Base-by-base conservation (phyloP, 495 filamentous ascomycete species). In the Bacidia rubella region DNA sequence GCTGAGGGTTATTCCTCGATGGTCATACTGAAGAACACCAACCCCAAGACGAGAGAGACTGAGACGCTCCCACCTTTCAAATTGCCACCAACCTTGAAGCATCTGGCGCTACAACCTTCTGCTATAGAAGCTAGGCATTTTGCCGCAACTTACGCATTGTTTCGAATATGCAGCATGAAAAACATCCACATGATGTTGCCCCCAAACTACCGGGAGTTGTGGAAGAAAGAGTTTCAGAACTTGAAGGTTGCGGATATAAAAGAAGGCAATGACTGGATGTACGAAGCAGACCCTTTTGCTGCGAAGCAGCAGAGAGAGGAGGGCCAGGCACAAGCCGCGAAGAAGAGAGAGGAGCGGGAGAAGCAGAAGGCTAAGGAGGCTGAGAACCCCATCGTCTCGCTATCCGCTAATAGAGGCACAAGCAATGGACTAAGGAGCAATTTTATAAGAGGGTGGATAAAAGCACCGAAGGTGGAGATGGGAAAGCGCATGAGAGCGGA, bases 171-270 rank as follows among this genome's bases (percentile, higher is more conserved):
- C 67, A 95, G 82, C 61, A 93, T 90, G 85, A 84, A 83, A 58
- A 98, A 95, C 57, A 74, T 95, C 38, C 86, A 95, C 60, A 87
- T 93, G 74, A 87, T 86, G 73, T 70, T 98, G 54, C 92, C 92
- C n/a, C 92, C 93, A 1, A 81, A 78, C 51, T 94, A 95, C 60
- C 80, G 77, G 57, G 78, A 82, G 55, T 68, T 95, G 25, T 98
- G 92, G 92, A 90, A 90, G 66, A 77, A 78, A 10, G 79, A 84
- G 49, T 94, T 97, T 60, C 75, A 82, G 43, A 75, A 78, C 2
- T 65, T 95, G 54, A 96, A 93, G 65, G 74, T 74, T 54, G 74
- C 80, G 52, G 89, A 94, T 60, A 70, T 83, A 11, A 81, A 76
- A 57, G 78, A 82, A 49, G 88, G 86, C 11, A 80, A 79, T 55